Evolutionary conservation across 1,284 basidiomycete genomes (phyloP).

Genomic region (Tylopilus orsonianus): DNA sequence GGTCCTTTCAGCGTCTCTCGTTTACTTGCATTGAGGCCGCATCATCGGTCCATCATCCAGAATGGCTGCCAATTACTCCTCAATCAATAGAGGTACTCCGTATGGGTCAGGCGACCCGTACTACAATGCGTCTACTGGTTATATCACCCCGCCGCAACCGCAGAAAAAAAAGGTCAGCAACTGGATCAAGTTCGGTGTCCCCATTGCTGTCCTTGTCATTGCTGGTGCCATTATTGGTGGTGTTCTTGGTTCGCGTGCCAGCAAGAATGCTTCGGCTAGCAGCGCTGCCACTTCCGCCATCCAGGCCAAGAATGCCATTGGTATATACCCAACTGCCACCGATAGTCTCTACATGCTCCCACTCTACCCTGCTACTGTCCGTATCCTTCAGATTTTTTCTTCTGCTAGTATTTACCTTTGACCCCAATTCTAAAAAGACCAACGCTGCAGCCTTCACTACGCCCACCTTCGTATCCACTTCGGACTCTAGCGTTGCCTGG

Average conservation of each 20-base stretch:
- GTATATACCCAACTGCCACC: conserved; percentile 72
- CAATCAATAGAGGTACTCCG: conserved; percentile 42
- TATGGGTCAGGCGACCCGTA: conserved; percentile 62
- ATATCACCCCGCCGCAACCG: conserved; percentile 46
- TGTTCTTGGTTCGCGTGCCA: conserved; percentile 56
- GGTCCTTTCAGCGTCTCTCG: conserved; percentile 25
- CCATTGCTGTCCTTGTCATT: conserved; percentile 55
- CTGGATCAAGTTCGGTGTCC: conserved; percentile 59
- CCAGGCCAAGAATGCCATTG: conserved; percentile 60
- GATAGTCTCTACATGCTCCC: conserved; percentile 77
- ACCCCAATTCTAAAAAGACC: conserved; percentile 51
- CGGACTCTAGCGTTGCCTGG: conserved; percentile 60
- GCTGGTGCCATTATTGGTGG: conserved; percentile 67
- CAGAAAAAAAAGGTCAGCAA: conserved; percentile 42
- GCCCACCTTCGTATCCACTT: conserved; percentile 68
- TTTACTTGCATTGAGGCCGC: conserved; percentile 20
- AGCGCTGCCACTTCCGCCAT: conserved; percentile 51
- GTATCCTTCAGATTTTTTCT: conserved; percentile 33
- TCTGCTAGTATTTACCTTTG: neutral
- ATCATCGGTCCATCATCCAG: conserved; percentile 12
- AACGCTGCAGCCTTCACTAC: conserved; percentile 73
- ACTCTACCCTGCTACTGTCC: conserved; percentile 83
- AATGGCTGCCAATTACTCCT: conserved; percentile 46
- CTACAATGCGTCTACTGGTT: conserved; percentile 67
- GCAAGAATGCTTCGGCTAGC: conserved; percentile 42